Conservation (phyloP, 257 asterid species). For the Prunella vulgaris region DNA sequence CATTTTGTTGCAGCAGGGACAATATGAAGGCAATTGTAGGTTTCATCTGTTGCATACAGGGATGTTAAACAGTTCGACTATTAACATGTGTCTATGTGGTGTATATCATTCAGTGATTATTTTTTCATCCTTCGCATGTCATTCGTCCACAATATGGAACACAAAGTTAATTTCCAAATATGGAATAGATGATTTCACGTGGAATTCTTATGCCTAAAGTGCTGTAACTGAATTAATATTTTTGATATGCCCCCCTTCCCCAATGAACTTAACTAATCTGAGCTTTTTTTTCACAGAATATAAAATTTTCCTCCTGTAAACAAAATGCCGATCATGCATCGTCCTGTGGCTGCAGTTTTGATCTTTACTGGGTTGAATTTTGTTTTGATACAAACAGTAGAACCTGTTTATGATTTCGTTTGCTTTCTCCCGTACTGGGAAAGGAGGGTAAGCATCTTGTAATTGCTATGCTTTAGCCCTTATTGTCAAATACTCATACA, state of each 20-base stretch:
- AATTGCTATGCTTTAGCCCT: not conserved
- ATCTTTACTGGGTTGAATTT: slow-evolving; percentile 78
- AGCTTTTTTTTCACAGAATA: slow-evolving; percentile 23
- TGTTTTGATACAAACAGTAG: slow-evolving; percentile 61
- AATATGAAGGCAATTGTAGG: not conserved
- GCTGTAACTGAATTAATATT: not conserved
- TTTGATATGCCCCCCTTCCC: not conserved
- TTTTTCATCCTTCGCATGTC: too few relatives aligned
- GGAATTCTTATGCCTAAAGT: not conserved
- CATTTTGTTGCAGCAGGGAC: not conserved
- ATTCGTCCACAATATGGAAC: too few relatives aligned
- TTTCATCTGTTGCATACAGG: not conserved
- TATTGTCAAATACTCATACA: not conserved
- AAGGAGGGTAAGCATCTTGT: slow-evolving; percentile 50
- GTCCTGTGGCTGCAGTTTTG: slow-evolving; percentile 82
- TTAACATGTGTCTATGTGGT: too few relatives aligned
- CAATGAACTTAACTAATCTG: not conserved
- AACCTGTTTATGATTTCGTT: slow-evolving; percentile 80
- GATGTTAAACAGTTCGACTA: too few relatives aligned
- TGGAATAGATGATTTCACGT: too few relatives aligned
- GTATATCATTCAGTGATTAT: too few relatives aligned
- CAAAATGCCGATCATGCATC: slow-evolving; percentile 83
- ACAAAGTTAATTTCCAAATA: too few relatives aligned
- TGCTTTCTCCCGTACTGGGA: slow-evolving; percentile 93
- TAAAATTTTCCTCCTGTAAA: not conserved